Evolutionary conservation across 2,329 filamentous ascomycete genomes (phyloP).

Genomic region (Camillea tinctor): DNA sequence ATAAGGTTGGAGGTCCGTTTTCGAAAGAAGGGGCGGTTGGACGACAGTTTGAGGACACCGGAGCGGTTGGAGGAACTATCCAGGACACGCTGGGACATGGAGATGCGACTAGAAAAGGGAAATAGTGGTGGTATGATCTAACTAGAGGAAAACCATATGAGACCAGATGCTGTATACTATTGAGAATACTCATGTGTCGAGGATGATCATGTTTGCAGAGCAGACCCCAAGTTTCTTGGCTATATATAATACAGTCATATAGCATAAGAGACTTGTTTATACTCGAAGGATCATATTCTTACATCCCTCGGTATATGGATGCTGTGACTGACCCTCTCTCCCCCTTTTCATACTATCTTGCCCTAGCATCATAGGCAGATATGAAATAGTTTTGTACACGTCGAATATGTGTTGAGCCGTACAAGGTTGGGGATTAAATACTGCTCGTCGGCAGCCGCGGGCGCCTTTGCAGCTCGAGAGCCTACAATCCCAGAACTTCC

Average conservation of each 20-base stretch:
- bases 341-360: not conserved
- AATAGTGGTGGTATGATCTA: not conserved
- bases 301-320: too few species aligned
- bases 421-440: not conserved
- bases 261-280: too few species aligned
- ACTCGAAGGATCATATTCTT: too few species aligned
- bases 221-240: too few species aligned
- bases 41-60: slow-evolving; percentile 17
- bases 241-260: too few species aligned
- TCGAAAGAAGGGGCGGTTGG: slow-evolving; percentile 15
- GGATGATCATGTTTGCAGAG: too few species aligned
- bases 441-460: not conserved
- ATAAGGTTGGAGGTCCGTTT: slow-evolving; percentile 12
- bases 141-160: not conserved
- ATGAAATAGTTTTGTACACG: not conserved
- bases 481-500: too few species aligned
- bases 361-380: not conserved
- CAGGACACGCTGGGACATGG: slow-evolving; percentile 1
- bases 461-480: not conserved
- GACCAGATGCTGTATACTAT: not conserved
- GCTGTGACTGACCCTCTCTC: too few species aligned
- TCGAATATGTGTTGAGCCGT: not conserved
- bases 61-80: slow-evolving; percentile 14
- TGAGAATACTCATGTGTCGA: too few species aligned
- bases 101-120: not conserved